Evolutionary conservation across 345 rosid genomes (phyloP).

Genomic region (Populus nigra): DNA sequence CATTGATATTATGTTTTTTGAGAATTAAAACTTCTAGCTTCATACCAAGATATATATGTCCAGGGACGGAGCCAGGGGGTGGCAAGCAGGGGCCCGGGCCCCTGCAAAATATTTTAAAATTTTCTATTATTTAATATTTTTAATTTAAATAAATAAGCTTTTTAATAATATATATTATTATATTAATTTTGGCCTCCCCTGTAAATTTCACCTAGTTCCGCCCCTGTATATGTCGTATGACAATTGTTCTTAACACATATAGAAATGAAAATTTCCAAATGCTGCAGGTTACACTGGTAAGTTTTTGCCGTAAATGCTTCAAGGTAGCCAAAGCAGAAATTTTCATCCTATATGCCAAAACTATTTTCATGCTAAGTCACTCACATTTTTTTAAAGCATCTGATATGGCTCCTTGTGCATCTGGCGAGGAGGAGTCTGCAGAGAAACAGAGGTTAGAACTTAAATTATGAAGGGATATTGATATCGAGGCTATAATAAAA

Average conservation of each 20-base stretch:
- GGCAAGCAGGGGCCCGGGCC: too few species aligned
- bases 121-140: too few species aligned
- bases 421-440: slow-evolving; percentile 38
- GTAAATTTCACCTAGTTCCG: too few species aligned
- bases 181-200: too few species aligned
- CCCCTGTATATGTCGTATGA: background rate
- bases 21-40: background rate
- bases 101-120: too few species aligned
- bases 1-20: background rate
- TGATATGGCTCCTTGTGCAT: slow-evolving; percentile 20
- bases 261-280: background rate
- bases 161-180: too few species aligned
- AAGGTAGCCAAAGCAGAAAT: background rate
- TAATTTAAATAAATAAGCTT: too few species aligned
- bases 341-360: background rate
- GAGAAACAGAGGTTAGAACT: slow-evolving; percentile 11
- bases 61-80: too few species aligned
- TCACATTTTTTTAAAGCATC: slow-evolving; percentile 42
- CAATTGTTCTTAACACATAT: background rate
- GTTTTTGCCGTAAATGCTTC: background rate
- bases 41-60: background rate
- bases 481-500: background rate
- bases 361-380: slow-evolving; percentile 1
- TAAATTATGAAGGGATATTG: slow-evolving; percentile 5
- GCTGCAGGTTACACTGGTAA: background rate